A percentile compares a stretch with the other conserved stretches of the same genome.
These are phyloP conservation scores for Phytophthora podocarpi DNA, from an alignment of 352 stramenopile genomes.

Conservation along the genomic window DNA sequence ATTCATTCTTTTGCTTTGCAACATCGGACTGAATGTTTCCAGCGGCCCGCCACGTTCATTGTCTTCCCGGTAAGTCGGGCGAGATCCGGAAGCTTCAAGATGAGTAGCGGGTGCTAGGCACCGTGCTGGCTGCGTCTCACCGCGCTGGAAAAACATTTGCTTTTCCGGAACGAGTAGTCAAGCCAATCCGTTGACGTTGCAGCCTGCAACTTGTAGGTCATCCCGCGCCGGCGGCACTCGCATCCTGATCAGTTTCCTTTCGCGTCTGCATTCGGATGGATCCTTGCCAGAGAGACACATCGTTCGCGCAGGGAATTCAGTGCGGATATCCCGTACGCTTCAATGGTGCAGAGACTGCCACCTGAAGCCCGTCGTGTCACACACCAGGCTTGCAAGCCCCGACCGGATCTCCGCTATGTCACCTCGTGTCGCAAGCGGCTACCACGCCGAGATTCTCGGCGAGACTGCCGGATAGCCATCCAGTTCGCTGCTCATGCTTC, in stretches of 20 bases:
- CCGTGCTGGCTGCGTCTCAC: constrained; percentile 26
- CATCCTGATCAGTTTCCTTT: constrained; percentile 38
- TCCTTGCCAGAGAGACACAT: constrained; percentile 25
- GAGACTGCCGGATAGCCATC: constrained; percentile 18
- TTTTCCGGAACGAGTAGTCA: constrained; percentile 25
- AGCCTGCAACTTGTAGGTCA: no score
- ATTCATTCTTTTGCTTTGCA: constrained; percentile 17
- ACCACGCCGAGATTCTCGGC: background rate
- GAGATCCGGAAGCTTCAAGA: constrained; percentile 31
- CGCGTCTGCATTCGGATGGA: constrained; percentile 17
- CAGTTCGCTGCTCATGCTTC: no score
- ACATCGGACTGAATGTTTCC: constrained; percentile 23
- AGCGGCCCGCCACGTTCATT: background rate
- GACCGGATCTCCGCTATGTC: constrained; percentile 22
- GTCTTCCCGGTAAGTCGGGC: constrained; percentile 22
- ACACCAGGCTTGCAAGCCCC: constrained; percentile 13
- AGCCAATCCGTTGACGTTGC: constrained; percentile 15
- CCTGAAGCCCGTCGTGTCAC: constrained; percentile 26
- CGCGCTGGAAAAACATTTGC: constrained; percentile 32
- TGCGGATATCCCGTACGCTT: constrained; percentile 10
- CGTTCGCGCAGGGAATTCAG: constrained; percentile 16
- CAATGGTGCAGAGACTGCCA: constrained; percentile 25
- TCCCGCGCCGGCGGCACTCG: background rate
- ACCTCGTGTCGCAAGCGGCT: constrained; percentile 24
- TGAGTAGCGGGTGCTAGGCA: constrained; percentile 22